These are phyloP conservation scores for Tothia fuscella DNA, from an alignment of 2,329 filamentous ascomycete genomes.

Conservation along the genomic window DNA sequence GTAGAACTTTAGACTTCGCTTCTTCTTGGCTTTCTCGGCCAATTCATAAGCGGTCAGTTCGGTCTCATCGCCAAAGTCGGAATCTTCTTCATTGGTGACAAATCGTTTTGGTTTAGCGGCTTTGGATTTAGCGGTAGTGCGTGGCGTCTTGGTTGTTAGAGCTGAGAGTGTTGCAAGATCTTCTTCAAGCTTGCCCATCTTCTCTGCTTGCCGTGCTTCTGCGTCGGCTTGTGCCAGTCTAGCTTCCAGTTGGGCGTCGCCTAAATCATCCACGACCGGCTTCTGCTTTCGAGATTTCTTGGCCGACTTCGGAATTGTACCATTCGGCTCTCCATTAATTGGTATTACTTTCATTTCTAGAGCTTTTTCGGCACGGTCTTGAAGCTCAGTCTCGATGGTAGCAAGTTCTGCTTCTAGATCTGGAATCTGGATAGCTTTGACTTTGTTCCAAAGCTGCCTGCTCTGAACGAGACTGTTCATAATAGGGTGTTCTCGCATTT, in stretches of 20 bases:
- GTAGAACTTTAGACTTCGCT: conserved; percentile 93
- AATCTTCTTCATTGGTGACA: conserved; percentile 47
- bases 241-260: conserved; percentile 37
- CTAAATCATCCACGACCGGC: too few species aligned
- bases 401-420: conserved; percentile 31
- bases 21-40: conserved; percentile 76
- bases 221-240: conserved; percentile 42
- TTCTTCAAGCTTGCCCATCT: conserved; percentile 48
- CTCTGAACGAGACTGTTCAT: conserved; percentile 78
- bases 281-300: too few species aligned
- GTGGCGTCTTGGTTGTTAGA: conserved; percentile 39
- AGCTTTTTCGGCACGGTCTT: conserved; percentile 21
- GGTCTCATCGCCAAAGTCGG: conserved; percentile 89
- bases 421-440: conserved; percentile 50
- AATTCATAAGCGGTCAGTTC: conserved; percentile 64
- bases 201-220: conserved; percentile 42
- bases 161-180: conserved; percentile 61
- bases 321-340: conserved; percentile 7
- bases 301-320: conserved; percentile 27
- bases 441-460: conserved; percentile 66
- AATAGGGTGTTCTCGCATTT: conserved; percentile 78
- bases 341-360: not conserved
- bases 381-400: conserved; percentile 22
- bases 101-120: conserved; percentile 16
- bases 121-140: conserved; percentile 38